Percentiles rank a stretch among this genome's conserved stretches.
phyloP scores from a whole-genome alignment of 2,329 filamentous ascomycete species.

The Pseudogymnoascus sp. region DNA sequence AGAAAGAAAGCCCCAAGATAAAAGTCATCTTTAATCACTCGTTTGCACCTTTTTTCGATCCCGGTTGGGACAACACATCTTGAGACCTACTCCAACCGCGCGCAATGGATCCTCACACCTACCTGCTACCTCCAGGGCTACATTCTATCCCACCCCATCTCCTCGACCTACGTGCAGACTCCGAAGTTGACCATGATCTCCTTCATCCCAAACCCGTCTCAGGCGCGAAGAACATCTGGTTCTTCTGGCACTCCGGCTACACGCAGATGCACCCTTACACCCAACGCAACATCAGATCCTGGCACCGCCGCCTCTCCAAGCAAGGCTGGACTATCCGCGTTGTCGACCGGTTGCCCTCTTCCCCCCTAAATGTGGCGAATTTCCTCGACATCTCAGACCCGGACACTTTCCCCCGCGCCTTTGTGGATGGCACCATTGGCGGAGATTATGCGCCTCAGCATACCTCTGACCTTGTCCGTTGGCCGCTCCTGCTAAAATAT shows the following conservation, averaged over 20 bases:
- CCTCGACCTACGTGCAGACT: slow-evolving; percentile 41
- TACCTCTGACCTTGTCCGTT: slow-evolving; percentile 51
- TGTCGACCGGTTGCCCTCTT: slow-evolving; percentile 38
- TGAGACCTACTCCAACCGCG: neutral
- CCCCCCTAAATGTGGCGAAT: slow-evolving; percentile 41
- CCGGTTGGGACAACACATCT: slow-evolving; percentile 5
- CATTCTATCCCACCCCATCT: slow-evolving; percentile 33
- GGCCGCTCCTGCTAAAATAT: slow-evolving; percentile 47
- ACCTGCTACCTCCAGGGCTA: slow-evolving; percentile 34
- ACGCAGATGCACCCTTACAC: slow-evolving; percentile 43
- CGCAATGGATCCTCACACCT: slow-evolving; percentile 23
- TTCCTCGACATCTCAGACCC: slow-evolving; percentile 42
- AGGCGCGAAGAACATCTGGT: slow-evolving; percentile 48
- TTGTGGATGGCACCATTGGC: slow-evolving; percentile 40
- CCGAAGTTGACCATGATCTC: slow-evolving; percentile 38
- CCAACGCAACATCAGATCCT: slow-evolving; percentile 45
- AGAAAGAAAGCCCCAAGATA: neutral
- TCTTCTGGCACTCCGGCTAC: slow-evolving; percentile 51
- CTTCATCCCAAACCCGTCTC: slow-evolving; percentile 33
- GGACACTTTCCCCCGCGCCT: slow-evolving; percentile 41
- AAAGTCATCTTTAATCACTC: neutral
- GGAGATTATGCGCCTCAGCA: slow-evolving; percentile 47
- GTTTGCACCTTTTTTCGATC: neutral
- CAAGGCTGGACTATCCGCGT: slow-evolving; percentile 48
- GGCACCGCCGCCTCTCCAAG: slow-evolving; percentile 45